Base-by-base conservation (phyloP, 148 eudicot species). In the Rhododendron henanense region DNA sequence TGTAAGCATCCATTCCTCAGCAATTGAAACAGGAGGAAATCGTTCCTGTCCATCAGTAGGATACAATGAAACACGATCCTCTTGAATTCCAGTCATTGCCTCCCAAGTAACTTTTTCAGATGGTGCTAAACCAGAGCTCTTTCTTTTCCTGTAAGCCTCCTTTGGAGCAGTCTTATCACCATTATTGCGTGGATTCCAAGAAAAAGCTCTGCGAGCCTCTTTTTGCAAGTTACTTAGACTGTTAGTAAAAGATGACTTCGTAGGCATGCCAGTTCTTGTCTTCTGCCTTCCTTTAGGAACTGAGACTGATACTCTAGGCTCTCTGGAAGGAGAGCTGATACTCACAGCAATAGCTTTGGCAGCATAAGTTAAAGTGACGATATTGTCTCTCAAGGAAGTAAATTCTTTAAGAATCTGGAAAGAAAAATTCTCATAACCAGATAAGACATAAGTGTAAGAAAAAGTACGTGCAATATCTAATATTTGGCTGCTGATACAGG, bases 1-100 rank as follows among this genome's bases (percentile, higher is more conserved):
- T 77, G 96, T 97, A 48, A 97, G 96, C 98, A 94, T 97, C 99
- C 99, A 97, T 84, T 95, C 98, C 81, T 96, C 98, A 83, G 98
- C 87, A 83, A 94, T 91, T 37, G 98, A 91, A 75, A 91, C 94
- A 86, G 98, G 91, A 83, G 98, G 94, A 87, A 94, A 92, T 47
- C 98, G 91, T 61, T 97, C 99, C 89, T 94, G 98, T 37, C 98
- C 98, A 87, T 97, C 99, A 39, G 88, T 86, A 85, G 98, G 69
- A 84, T 83, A 91, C n/a, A 91, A 88, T 84, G 93, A 82, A 75
- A 79, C 93, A 76, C 92, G 92, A 81, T 97, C 99, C 90, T 97
- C 99, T 82, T 94, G 97, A 86, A 97, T 94, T 55, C 98, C 96
- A 59, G 97, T 85, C 98, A 95, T 94, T 86, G 98, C 96, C 90